These are phyloP conservation scores for Cryptosporidium sp. DNA, from an alignment of 169 alveolate species.

Conservation along the genomic window DNA sequence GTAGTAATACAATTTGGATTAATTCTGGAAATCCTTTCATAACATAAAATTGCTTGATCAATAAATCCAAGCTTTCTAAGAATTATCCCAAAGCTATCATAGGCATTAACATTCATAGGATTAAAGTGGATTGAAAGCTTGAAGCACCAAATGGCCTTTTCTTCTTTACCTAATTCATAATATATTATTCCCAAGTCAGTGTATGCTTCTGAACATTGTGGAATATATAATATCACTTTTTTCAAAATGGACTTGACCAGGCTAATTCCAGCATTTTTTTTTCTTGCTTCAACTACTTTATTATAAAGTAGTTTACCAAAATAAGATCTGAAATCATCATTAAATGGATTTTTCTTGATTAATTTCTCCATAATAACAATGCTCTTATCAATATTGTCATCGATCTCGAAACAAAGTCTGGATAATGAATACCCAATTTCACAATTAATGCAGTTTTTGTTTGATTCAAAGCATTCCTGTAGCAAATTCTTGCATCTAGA, in stretches of 20 bases:
- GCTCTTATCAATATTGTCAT: conserved; percentile 18
- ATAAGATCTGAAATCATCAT: conserved; percentile 45
- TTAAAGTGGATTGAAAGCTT: conserved; percentile 43
- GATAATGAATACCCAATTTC: conserved; percentile 43
- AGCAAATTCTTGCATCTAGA: conserved; percentile 7
- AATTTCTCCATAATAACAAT: conserved; percentile 33
- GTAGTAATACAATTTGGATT: conserved; percentile 54
- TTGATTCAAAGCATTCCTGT: not conserved
- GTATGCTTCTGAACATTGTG: conserved; percentile 53
- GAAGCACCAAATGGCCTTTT: conserved; percentile 70
- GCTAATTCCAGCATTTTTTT: not conserved
- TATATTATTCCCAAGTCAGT: conserved; percentile 43
- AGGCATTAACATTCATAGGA: conserved; percentile 29
- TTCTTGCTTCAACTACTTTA: conserved; percentile 20
- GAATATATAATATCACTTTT: conserved; percentile 47
- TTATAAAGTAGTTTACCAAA: conserved; percentile 4
- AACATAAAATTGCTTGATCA: conserved; percentile 48
- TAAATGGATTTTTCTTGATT: conserved; percentile 30
- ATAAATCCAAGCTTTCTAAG: conserved; percentile 32
- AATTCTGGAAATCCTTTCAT: conserved; percentile 18
- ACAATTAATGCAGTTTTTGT: not conserved
- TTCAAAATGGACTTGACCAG: conserved; percentile 18
- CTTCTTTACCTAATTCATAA: conserved; percentile 50
- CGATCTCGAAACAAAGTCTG: conserved; percentile 53
- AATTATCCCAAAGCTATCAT: conserved; percentile 37